Evolutionary conservation across 2,329 filamentous ascomycete species (phyloP), one percentile per base, ranked within the genome.

Genomic region (Botrytis elliptica): DNA sequence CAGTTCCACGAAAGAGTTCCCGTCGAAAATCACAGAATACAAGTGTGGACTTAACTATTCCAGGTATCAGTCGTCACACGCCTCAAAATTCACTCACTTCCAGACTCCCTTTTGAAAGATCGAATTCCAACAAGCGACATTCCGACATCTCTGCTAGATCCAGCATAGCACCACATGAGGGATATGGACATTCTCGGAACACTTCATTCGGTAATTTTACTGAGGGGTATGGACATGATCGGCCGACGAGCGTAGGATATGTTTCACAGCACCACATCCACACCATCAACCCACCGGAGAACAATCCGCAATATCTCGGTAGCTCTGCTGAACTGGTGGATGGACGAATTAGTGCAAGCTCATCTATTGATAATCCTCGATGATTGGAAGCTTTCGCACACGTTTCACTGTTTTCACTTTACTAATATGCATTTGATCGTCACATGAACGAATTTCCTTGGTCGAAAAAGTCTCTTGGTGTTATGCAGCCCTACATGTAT

Each of bases 1-100:
- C 87, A 12, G 87, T 94, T 46, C 92, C 93, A 3, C 87, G 92
- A 44, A 93, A 91, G 82, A 94, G 91, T 80, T 94, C 92, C 0
- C 90, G 90, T 80, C 87, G 91, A 57, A 77, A 78, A 66, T 81
- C 80, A 7, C 78, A 80, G 67, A 79, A 74, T 49, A 74, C 77
- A 20, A 79, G 79, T 68, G 57, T 79, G 20, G 76, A 75, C 40
- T 52, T 68, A 29, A 65, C 74, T 1, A 70, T 64, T 14, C 36
- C 73, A 6, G 64, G 75, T n/a, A 70, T 75, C 9, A 65, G 65
- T 22, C 70, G 75, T 22, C 76, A 80, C 63, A 74, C 70, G 14
- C 66, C 74, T 38, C 74, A 79, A 64, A 64, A 59, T 22, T 79
- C 77, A 1, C 20, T 81, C 3, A 78, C 82, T 36, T 80, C 78